Percentiles rank a stretch among this genome's conserved stretches.
These are phyloP conservation scores for Ricinus communis DNA, from an alignment of 345 rosid genomes.

Conservation along the genomic window DNA sequence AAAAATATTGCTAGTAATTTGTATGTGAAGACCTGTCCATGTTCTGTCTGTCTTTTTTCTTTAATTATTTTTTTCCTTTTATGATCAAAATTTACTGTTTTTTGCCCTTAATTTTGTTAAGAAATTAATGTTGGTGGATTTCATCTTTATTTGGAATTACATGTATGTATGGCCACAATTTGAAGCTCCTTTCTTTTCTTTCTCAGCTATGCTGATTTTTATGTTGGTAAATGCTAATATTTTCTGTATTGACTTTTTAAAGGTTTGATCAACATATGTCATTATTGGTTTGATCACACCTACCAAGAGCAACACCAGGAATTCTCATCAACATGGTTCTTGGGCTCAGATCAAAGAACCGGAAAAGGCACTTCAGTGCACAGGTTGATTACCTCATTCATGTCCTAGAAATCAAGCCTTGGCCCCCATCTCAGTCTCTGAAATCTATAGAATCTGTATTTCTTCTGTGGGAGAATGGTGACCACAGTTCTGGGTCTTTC, in stretches of 20 bases:
- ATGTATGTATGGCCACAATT: background rate
- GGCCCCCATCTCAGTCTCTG: conserved; percentile 61
- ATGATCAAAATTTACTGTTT: background rate
- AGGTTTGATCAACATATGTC: conserved; percentile 17
- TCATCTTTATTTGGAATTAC: background rate
- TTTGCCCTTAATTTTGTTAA: background rate
- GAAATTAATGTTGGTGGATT: background rate
- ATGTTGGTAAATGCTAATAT: background rate
- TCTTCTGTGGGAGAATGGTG: conserved; percentile 83
- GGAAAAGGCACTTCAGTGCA: conserved; percentile 36
- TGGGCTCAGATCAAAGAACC: conserved; percentile 58
- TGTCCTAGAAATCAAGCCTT: conserved; percentile 73
- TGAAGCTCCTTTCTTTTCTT: background rate
- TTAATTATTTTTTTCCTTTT: conserved; percentile 11
- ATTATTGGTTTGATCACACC: conserved; percentile 21
- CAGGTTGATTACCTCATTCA: conserved; percentile 43
- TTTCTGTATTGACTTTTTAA: conserved; percentile 8
- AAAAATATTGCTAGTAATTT: conserved; percentile 9
- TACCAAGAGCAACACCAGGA: conserved; percentile 16
- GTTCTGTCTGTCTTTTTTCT: conserved; percentile 9
- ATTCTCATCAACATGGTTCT: conserved; percentile 51
- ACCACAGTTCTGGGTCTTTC: conserved; percentile 62
- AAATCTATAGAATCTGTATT: conserved; percentile 49
- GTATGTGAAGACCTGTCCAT: conserved; percentile 18
- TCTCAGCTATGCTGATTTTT: background rate